Evolutionary conservation across 2,329 filamentous ascomycete species (phyloP).

Genomic region (Sarocladium oryzae): DNA sequence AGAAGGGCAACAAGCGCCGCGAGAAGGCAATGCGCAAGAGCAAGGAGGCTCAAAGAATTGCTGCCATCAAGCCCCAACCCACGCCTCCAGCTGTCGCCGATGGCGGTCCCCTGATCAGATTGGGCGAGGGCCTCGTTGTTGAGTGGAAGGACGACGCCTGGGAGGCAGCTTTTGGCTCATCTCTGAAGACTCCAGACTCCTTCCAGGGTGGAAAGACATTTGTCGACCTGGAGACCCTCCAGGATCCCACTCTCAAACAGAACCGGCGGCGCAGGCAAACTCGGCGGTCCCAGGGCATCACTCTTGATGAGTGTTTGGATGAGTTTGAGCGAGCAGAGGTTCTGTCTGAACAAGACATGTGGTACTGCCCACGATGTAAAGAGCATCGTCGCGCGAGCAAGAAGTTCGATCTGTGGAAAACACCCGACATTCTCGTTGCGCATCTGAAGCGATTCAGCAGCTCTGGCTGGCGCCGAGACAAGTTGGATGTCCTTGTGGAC

Average conservation of each 20-base stretch:
- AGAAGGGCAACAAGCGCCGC: conserved; percentile 42
- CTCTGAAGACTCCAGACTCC: conserved; percentile 26
- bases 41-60: conserved; percentile 30
- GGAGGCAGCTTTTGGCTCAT: conserved; percentile 61
- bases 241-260: conserved; percentile 59
- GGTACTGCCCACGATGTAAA: conserved; percentile 96
- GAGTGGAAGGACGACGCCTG: conserved; percentile 73
- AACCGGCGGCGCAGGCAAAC: conserved; percentile 58
- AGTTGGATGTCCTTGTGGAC: conserved; percentile 84
- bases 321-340: conserved; percentile 94
- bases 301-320: conserved; percentile 82
- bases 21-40: conserved; percentile 32
- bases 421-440: conserved; percentile 88
- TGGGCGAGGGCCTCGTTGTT: conserved; percentile 78
- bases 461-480: conserved; percentile 74
- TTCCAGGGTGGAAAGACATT: conserved; percentile 54
- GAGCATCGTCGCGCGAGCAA: conserved; percentile 88
- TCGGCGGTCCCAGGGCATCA: conserved; percentile 56
- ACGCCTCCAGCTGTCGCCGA: conserved; percentile 32
- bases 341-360: conserved; percentile 89
- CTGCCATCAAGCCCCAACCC: conserved; percentile 26
- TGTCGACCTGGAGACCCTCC: conserved; percentile 42
- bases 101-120: conserved; percentile 62
- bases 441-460: conserved; percentile 95
- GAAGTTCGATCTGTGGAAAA: conserved; percentile 95